These are phyloP conservation scores for Apiospora sp. DNA, from an alignment of 2,329 filamentous ascomycete genomes.

Conservation along the genomic window DNA sequence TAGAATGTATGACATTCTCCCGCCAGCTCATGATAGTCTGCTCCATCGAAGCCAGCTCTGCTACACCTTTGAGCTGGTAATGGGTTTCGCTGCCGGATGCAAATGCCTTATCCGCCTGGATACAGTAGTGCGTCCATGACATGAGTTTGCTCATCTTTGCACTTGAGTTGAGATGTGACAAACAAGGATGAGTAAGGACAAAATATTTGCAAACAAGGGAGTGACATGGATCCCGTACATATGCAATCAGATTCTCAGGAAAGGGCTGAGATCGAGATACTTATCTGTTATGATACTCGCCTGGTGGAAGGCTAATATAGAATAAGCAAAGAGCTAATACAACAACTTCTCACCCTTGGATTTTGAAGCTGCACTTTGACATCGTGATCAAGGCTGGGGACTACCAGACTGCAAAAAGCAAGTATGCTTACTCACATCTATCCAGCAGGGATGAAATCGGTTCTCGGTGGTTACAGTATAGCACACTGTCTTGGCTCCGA, in stretches of 20 bases:
- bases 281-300: neutral
- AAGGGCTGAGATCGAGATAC: neutral
- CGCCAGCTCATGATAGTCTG: conserved; percentile 4
- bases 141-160: conserved; percentile 18
- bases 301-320: neutral
- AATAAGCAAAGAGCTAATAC: neutral
- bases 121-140: conserved; percentile 1
- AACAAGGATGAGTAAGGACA: neutral
- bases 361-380: neutral
- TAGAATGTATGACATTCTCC: neutral
- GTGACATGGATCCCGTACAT: neutral
- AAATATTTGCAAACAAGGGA: neutral
- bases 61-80: neutral
- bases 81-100: neutral
- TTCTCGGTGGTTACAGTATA: neutral
- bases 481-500: conserved; percentile 1
- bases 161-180: neutral
- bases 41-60: neutral
- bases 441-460: neutral
- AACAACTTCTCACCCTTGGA: neutral
- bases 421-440: neutral
- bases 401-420: neutral
- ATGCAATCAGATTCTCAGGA: neutral
- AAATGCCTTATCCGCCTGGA: neutral
- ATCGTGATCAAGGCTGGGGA: neutral